Evolutionary conservation across 2,329 filamentous ascomycete species (phyloP), one percentile per base, ranked within the genome.

Genomic region (Trichoderma sp.): DNA sequence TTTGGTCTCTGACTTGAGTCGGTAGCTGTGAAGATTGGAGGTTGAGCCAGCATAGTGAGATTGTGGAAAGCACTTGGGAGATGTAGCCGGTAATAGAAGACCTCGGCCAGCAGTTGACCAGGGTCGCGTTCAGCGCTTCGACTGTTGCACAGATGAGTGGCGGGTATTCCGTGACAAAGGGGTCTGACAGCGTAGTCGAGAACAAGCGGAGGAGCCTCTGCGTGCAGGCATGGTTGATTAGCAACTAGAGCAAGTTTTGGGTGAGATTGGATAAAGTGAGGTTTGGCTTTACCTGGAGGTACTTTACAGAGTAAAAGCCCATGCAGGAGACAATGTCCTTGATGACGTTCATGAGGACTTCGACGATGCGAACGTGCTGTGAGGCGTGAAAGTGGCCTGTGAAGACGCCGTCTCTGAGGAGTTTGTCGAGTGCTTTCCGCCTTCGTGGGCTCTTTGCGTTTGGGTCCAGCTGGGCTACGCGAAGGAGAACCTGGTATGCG

Each of bases 81-180:
- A 85, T 79, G 78, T 91, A 88, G 34, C 78, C 77, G 58, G 79
- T 73, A 5, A 73, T 70, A 10, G 72, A 76, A 5, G 96, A 78
- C 5, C 92, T 82, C 12, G 90, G 89, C 88, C 92, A 93, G 66
- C 85, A 86, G 66, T 83, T 88, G 14, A 82, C 69, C 12, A 96
- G 77, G 15, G 89, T 77, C 0, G 79, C 77, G 60, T 86, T 82
- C 24, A 92, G 71, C 1, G 86, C 81, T 19, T 79, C 74, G 3
- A 83, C 74, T 0, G 86, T 83, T 0, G 83, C 79, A 0, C 81
- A 61, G 1, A 92, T 76, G 1, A 88, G 78, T 0, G 80, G 77
- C 1, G 83, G 79, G 67, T 85, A 80, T 1, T 82, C 80, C 10
- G 83, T 78, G 1, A 83, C 83, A 72, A 95, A 91, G 0, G 91